These are phyloP conservation scores for Aureobasidium sp. DNA, from an alignment of 2,329 filamentous ascomycete genomes.

Conservation along the genomic window DNA sequence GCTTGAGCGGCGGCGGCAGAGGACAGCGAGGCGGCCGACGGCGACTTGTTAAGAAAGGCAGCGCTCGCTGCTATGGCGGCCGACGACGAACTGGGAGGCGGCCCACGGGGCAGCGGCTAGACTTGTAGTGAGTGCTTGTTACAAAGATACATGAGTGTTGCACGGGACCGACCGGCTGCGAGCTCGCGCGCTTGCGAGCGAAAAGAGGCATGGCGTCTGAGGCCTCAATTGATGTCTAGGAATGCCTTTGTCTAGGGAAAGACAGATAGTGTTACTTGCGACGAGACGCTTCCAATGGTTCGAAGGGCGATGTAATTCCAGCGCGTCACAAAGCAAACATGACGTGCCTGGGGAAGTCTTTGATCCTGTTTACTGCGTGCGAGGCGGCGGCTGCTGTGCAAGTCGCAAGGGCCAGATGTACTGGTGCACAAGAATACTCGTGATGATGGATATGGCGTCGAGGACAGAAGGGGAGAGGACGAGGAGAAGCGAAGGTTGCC, in stretches of 20 bases:
- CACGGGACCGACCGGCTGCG: conserved; percentile 26
- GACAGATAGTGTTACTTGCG: neutral
- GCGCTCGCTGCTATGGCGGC: conserved; percentile 67
- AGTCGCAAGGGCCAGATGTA: neutral
- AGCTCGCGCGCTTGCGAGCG: conserved; percentile 24
- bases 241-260: conserved; percentile 16
- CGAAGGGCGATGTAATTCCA: neutral
- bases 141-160: neutral
- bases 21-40: conserved; percentile 62
- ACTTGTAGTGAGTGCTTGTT: neutral
- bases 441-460: neutral
- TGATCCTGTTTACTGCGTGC: neutral
- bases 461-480: neutral
- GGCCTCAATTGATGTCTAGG: neutral
- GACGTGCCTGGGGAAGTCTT: conserved; percentile 5
- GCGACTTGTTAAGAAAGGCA: conserved; percentile 65
- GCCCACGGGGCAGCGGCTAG: conserved; percentile 26
- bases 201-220: conserved; percentile 24
- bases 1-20: conserved; percentile 82
- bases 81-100: conserved; percentile 61
- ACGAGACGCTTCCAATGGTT: neutral
- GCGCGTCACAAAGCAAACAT: conserved; percentile 11
- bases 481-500: neutral
- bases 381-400: neutral
- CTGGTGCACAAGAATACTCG: neutral